Percentiles rank a stretch among this genome's conserved stretches.
These are phyloP conservation scores for Jatropha curcas DNA, from an alignment of 345 rosid genomes.

Conservation along the genomic window DNA sequence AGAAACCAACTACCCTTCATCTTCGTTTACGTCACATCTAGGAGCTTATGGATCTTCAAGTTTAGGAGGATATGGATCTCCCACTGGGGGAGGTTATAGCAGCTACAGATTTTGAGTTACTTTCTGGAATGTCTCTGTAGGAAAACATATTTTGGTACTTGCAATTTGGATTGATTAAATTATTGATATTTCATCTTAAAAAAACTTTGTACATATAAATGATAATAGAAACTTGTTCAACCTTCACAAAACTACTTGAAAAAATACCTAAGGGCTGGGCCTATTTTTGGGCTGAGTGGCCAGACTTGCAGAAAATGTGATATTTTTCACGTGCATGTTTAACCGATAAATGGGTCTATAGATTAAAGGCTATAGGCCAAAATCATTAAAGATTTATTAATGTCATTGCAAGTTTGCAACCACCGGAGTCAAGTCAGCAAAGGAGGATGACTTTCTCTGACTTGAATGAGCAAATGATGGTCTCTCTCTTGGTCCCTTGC, in stretches of 20 bases:
- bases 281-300: too few species aligned
- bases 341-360: neutral
- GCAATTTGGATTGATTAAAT: neutral
- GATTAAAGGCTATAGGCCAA: too few species aligned
- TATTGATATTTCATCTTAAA: neutral
- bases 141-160: neutral
- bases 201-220: neutral
- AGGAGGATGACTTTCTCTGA: too few species aligned
- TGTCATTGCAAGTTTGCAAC: too few species aligned
- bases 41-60: constrained; percentile 26
- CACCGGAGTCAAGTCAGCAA: too few species aligned
- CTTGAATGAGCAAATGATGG: too few species aligned
- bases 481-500: too few species aligned
- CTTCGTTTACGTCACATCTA: constrained; percentile 16
- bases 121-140: neutral
- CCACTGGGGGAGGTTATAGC: constrained; percentile 26
- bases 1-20: constrained; percentile 28
- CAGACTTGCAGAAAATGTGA: neutral
- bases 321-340: too few species aligned
- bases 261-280: too few species aligned
- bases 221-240: neutral
- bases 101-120: constrained; percentile 28
- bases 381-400: too few species aligned
- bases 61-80: constrained; percentile 28
- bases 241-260: neutral